phyloP scores from a whole-genome alignment of 805 yeast species.

The Millerago galiae region DNA sequence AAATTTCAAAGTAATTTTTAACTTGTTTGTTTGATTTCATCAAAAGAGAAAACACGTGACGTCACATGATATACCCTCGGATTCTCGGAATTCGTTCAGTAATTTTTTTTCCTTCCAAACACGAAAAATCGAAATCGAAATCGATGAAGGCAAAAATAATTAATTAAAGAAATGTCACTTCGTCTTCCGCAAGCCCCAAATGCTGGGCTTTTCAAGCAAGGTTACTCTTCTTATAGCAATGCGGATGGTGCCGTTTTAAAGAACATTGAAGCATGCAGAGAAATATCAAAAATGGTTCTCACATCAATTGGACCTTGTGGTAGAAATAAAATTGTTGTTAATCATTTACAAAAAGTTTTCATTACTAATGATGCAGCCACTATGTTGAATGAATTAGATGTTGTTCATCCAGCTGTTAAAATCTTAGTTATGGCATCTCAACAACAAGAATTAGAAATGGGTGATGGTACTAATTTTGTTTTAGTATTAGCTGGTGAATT shows the following conservation, averaged over 20 bases:
- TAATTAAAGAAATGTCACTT: slow-evolving; percentile 54
- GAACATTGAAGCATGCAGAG: slow-evolving; percentile 91
- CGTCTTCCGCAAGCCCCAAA: slow-evolving; percentile 90
- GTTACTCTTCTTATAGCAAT: slow-evolving; percentile 78
- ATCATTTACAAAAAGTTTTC: slow-evolving; percentile 77
- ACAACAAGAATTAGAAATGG: slow-evolving; percentile 96
- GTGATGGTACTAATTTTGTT: slow-evolving; percentile 91
- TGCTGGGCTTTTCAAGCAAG: slow-evolving; percentile 91
- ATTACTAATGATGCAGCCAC: slow-evolving; percentile 98
- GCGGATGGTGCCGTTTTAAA: slow-evolving; percentile 93
- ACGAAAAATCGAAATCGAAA: not conserved
- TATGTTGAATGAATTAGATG: slow-evolving; percentile 86
- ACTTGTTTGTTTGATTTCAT: not conserved
- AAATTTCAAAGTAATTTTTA: too few species aligned
- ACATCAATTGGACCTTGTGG: slow-evolving; percentile 98
- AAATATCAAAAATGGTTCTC: slow-evolving; percentile 83
- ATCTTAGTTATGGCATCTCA: slow-evolving; percentile 92
- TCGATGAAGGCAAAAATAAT: not conserved
- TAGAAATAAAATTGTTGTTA: slow-evolving; percentile 90
- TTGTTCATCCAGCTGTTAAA: slow-evolving; percentile 96
- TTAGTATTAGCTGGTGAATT: slow-evolving; percentile 90
- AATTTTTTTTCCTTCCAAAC: not conserved
- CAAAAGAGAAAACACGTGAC: too few species aligned
- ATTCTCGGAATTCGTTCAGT: not conserved
- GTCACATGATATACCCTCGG: too few species aligned